These are phyloP conservation scores for Capronia epimyces DNA, from an alignment of 2,329 filamentous ascomycete species.

Conservation along the genomic window DNA sequence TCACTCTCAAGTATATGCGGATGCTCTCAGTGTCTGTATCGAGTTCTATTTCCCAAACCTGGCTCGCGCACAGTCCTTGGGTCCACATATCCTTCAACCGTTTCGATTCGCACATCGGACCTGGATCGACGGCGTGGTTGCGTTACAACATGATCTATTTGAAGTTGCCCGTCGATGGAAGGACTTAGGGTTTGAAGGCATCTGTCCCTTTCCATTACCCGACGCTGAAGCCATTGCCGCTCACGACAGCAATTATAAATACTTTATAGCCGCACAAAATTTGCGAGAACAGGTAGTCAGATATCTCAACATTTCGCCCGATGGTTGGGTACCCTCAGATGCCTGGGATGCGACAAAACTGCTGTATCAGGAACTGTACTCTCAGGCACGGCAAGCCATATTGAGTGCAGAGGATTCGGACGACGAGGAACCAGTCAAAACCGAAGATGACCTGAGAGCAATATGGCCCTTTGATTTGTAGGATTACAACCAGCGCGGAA, in stretches of 20 bases:
- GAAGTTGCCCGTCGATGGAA: neutral
- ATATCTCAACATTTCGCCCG: neutral
- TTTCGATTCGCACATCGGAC: neutral
- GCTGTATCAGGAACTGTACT: neutral
- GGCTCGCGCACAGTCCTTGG: neutral
- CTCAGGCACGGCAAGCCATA: neutral
- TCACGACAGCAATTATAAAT: neutral
- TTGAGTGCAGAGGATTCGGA: neutral
- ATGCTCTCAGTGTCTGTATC: neutral
- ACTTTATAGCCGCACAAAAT: neutral
- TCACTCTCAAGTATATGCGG: neutral
- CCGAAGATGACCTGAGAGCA: neutral
- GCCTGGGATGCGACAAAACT: neutral
- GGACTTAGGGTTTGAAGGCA: neutral
- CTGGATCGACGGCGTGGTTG: neutral
- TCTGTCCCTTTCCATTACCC: neutral
- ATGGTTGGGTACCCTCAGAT: neutral
- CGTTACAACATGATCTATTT: neutral
- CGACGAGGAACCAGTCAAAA: neutral
- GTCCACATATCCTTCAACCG: neutral
- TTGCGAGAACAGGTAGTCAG: neutral
- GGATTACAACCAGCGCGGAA: no score
- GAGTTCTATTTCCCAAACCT: neutral
- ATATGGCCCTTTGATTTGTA: neutral
- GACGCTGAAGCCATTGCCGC: neutral